phyloP scores from a whole-genome alignment of 257 asterid genomes.

The Schizonepeta tenuifolia region DNA sequence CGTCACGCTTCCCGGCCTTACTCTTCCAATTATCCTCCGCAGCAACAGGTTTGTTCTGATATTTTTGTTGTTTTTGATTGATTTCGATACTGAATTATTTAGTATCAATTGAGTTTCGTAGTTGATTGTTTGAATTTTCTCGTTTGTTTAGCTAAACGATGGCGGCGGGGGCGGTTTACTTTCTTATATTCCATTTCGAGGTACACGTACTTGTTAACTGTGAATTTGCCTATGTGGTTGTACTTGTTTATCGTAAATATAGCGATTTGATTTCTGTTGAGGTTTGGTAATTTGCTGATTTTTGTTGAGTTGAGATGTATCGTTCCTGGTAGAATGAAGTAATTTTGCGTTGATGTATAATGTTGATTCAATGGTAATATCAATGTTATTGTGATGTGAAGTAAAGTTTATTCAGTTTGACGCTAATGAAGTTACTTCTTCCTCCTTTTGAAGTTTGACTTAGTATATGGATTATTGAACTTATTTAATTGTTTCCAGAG shows the following conservation, averaged over 20 bases:
- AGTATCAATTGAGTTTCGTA: not conserved
- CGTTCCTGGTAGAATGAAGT: slow-evolving; percentile 27
- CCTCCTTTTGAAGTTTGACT: slow-evolving; percentile 1
- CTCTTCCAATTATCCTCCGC: slow-evolving; percentile 79
- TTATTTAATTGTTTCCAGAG: slow-evolving; percentile 1
- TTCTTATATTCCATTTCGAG: slow-evolving; percentile 71
- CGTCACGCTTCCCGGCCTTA: slow-evolving; percentile 81
- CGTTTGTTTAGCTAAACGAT: slow-evolving; percentile 56
- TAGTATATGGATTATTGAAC: not conserved
- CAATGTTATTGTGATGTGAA: slow-evolving; percentile 17
- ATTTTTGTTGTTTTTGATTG: slow-evolving; percentile 1
- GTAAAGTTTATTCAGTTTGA: not conserved
- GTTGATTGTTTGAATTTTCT: slow-evolving; percentile 22
- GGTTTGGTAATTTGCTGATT: slow-evolving; percentile 16
- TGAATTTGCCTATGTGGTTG: slow-evolving; percentile 4
- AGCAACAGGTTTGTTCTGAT: slow-evolving; percentile 49
- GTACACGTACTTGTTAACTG: slow-evolving; percentile 43
- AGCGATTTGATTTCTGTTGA: slow-evolving; percentile 17
- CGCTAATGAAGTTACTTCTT: not conserved
- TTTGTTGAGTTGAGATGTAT: slow-evolving; percentile 11
- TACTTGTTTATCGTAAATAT: not conserved
- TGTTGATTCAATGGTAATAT: slow-evolving; percentile 2
- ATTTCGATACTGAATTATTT: slow-evolving; percentile 12
- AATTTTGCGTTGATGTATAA: slow-evolving; percentile 2
- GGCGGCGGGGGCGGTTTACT: slow-evolving; percentile 59